Base-by-base conservation (phyloP, 2,329 filamentous ascomycete genomes). In the Pezicula radicicola region DNA sequence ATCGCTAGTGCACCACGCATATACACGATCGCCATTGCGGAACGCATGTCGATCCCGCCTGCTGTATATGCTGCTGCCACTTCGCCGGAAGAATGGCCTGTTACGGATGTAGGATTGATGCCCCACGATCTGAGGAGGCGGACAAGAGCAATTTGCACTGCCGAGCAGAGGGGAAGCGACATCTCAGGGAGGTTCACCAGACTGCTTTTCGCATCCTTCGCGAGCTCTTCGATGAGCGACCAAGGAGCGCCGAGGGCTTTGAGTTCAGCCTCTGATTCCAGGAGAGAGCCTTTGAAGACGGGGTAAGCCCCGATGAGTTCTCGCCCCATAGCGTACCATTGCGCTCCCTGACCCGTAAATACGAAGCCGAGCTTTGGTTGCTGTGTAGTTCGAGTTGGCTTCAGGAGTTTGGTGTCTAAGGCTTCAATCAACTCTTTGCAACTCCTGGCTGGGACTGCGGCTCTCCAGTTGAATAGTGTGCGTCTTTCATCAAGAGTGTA, bases 51-150 rank as follows among this genome's bases (percentile, higher is more conserved):
- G 1, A 73, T 37, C 1, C 60, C 58, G 2, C 67, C 68, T 1
- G 68, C 59, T 0, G 71, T 64, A 46, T 72, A 76, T 0, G 74
- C 74, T 3, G 75, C 74, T 2, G 60, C 73, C 33, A 77, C 75
- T 51, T 77, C 75, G 10, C 75, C 75, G 36, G 64, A 69, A 1
- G 73, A 76, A 57, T 77, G 75, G 2, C 75, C 72, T 3, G 68
- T 62, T 0, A 75, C 72, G 2, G 63, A 65, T 0, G 55, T 47
- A 0, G 73, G 70, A 6, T 52, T 56, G 19, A 77, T 60, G 1
- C 66, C 67, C 66, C 69, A 75, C 2, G 70, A 69, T 27, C 68
- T 27, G 0, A 79, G 63, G 3, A 79, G 64, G 7, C 71, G 63
- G 0, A 72, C 68, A 3, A 78, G 57, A 1, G 68, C 46, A 18